Evolutionary conservation across 768 basidiomycete genomes (phyloP).

Genomic region (Phaffia australis): DNA sequence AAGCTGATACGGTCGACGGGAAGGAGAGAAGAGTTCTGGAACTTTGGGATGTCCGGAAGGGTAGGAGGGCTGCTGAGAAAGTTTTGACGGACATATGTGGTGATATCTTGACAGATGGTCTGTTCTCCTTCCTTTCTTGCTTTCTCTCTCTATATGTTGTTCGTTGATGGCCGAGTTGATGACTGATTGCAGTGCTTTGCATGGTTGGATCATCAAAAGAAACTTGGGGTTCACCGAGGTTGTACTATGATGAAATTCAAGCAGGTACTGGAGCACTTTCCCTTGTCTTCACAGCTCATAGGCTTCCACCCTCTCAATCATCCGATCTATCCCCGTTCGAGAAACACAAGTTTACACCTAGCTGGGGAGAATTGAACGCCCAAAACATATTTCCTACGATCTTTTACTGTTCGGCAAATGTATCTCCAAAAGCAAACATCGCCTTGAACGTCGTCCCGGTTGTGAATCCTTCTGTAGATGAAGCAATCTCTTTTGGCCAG

Average conservation of each 20-base stretch:
- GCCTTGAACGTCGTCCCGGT: conserved; percentile 15
- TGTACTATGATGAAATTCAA: neutral
- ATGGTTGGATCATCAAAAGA: conserved; percentile 2
- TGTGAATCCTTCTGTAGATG: conserved; percentile 5
- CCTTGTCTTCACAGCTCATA: conserved; percentile 24
- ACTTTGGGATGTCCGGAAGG: too few species aligned
- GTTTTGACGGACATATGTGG: too few species aligned
- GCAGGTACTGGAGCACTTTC: neutral
- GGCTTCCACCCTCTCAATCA: neutral
- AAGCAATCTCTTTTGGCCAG: conserved; percentile 45
- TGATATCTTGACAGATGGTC: too few species aligned
- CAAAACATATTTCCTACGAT: conserved; percentile 48
- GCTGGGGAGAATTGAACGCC: conserved; percentile 54
- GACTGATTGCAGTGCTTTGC: neutral
- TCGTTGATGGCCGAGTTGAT: too few species aligned
- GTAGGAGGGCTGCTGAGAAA: too few species aligned
- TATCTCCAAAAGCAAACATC: conserved; percentile 2
- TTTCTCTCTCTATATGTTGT: too few species aligned
- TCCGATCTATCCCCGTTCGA: conserved; percentile 27
- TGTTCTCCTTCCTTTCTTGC: too few species aligned
- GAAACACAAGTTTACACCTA: conserved; percentile 50
- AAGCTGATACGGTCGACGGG: too few species aligned
- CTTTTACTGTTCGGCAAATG: conserved; percentile 43
- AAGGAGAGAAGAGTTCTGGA: too few species aligned
- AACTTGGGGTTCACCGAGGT: conserved; percentile 20